Evolutionary conservation across 345 rosid genomes (phyloP).

Genomic region (Ricinus communis): DNA sequence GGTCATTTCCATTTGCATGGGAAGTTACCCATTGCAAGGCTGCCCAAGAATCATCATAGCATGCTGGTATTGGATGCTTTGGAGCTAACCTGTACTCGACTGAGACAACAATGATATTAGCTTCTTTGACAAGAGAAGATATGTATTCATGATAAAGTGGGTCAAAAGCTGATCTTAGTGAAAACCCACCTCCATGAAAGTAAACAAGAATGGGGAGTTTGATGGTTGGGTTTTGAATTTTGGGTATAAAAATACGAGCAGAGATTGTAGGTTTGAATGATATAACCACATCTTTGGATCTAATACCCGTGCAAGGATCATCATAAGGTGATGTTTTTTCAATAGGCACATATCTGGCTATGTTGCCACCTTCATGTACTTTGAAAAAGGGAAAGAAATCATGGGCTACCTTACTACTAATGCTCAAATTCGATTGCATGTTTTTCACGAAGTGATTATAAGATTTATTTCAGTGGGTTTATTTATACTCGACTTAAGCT

Average conservation of each 20-base stretch:
- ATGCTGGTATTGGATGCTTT: background rate
- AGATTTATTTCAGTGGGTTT: too few species aligned
- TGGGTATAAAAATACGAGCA: conserved; percentile 37
- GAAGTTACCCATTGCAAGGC: conserved; percentile 16
- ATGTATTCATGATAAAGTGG: background rate
- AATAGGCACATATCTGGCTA: conserved; percentile 7
- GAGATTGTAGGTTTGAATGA: conserved; percentile 28
- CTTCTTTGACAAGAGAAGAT: background rate
- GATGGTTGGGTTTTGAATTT: background rate
- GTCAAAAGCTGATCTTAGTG: conserved; percentile 29
- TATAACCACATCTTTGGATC: conserved; percentile 37
- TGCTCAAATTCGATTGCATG: too few species aligned
- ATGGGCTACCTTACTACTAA: background rate
- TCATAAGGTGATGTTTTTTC: conserved; percentile 11
- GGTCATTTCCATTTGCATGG: background rate
- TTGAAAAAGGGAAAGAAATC: conserved; percentile 20
- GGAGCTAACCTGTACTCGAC: conserved; percentile 13
- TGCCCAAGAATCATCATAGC: conserved; percentile 8
- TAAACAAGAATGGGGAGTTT: conserved; percentile 19
- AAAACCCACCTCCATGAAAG: conserved; percentile 54
- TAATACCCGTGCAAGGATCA: conserved; percentile 15
- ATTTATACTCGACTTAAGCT: too few species aligned
- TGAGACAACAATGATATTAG: conserved; percentile 11
- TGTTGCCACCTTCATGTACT: conserved; percentile 15
- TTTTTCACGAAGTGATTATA: too few species aligned